Base-by-base conservation (phyloP, 2,329 filamentous ascomycete genomes). In the Microsporum canis region DNA sequence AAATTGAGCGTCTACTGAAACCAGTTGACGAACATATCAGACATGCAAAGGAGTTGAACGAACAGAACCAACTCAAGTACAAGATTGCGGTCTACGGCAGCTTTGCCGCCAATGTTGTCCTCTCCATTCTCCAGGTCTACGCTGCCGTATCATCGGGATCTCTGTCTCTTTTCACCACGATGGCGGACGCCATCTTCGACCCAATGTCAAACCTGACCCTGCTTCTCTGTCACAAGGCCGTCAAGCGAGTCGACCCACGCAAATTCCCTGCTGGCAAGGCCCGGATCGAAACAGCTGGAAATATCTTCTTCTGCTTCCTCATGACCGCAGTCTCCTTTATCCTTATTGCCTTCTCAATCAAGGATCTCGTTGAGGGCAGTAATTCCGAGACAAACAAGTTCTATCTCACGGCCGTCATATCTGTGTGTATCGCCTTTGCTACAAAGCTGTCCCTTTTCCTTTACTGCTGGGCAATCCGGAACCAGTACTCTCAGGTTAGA, bases 141-240 rank as follows among this genome's bases (percentile, higher is more conserved):
- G 94, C 87, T 49, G 94, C 94, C 63, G 82, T 89, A 53, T 84
- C 88, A 0, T 96, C 91, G 0, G 85, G 88, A 55, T 96, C 91
- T n/a, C 82, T 97, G 39, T 96, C 92, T 3, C 84, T 99, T 55
- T 96, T 97, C 77, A 96, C 94, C 14, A 99, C 92, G 65, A 95
- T 95, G 88, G 92, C 91, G 14, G 94, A 99, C 74, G 86, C 91
- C 58, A 81, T 97, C 66, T 97, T 97, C 76, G 94, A 97, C 71
- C 94, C 91, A 6, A 71, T 95, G 69, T 92, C 88, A 69, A 96
- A 96, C 70, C 73, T 96, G 59, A 92, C 89, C 0, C 81, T 97
- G 12, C 90, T 97, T 62, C 75, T 96, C 41, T 90, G 88, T 63
- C 88, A 91, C 73, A 89, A 92, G 57, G 92, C 94, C 57, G 90